Evolutionary conservation across 2,329 filamentous ascomycete genomes (phyloP).

Genomic region (Xylariaceae sp.): DNA sequence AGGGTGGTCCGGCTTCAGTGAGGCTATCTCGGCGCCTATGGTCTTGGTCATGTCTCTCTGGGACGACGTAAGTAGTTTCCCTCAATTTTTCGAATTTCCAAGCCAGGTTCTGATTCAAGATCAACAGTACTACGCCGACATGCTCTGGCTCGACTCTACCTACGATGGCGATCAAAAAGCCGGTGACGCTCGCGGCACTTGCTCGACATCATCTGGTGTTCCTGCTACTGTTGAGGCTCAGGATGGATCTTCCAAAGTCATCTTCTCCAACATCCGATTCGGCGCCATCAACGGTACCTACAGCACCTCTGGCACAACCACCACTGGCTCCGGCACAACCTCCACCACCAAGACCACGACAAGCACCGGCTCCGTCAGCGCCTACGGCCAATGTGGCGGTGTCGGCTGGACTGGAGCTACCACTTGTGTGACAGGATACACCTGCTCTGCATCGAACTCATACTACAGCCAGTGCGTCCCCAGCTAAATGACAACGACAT

Average conservation of each 20-base stretch:
- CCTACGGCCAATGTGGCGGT: neutral
- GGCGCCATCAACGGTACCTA: slow-evolving; percentile 45
- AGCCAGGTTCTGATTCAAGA: neutral
- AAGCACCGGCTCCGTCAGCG: neutral
- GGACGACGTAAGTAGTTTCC: slow-evolving; percentile 42
- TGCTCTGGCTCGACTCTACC: slow-evolving; percentile 56
- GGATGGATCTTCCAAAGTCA: slow-evolving; percentile 37
- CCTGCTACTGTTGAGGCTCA: slow-evolving; percentile 41
- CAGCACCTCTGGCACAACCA: neutral
- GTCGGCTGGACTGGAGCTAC: neutral
- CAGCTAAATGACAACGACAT: no score
- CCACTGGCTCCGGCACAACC: neutral
- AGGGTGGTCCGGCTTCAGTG: slow-evolving; percentile 49
- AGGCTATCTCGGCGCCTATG: slow-evolving; percentile 52
- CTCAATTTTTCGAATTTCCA: neutral
- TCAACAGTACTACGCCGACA: slow-evolving; percentile 20
- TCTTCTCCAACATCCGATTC: slow-evolving; percentile 47
- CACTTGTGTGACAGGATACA: neutral
- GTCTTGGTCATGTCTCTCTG: slow-evolving; percentile 58
- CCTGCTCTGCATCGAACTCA: neutral
- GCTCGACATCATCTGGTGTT: slow-evolving; percentile 40
- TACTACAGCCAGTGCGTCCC: neutral
- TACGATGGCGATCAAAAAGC: slow-evolving; percentile 42
- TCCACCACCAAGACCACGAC: neutral
- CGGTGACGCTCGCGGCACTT: slow-evolving; percentile 46